Percentiles rank a stretch among this genome's conserved stretches.
Conservation (phyloP, 129 eudicot genomes). For the Centrapalus pauciflorus region DNA sequence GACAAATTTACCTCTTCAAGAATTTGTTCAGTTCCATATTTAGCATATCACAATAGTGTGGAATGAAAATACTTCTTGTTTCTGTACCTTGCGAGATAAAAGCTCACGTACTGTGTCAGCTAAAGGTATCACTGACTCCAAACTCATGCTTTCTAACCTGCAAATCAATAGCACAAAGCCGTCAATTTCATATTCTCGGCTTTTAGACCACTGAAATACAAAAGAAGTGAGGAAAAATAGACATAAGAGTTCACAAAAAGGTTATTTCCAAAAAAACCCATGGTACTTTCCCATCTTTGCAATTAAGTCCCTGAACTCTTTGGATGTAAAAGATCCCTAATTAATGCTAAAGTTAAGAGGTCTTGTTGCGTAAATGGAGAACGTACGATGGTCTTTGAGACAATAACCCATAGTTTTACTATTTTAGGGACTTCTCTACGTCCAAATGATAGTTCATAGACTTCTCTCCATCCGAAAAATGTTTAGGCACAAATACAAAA, state of each 20-base stretch:
- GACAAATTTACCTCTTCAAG: background rate
- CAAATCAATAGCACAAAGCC: constrained; percentile 2
- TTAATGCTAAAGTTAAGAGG: too few species aligned
- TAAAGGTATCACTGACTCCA: constrained; percentile 63
- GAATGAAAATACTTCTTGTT: background rate
- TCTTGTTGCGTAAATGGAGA: too few species aligned
- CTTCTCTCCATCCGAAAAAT: too few species aligned
- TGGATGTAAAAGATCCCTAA: too few species aligned
- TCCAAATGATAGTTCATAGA: too few species aligned
- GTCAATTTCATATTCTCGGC: background rate
- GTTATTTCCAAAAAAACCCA: too few species aligned
- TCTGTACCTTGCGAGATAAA: constrained; percentile 63
- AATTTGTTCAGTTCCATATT: background rate
- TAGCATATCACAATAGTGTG: background rate
- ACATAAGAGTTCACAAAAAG: background rate
- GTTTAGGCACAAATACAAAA: too few species aligned
- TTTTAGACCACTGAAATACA: background rate
- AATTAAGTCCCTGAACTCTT: too few species aligned
- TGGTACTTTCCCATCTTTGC: too few species aligned
- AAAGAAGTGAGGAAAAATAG: background rate
- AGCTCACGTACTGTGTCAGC: constrained; percentile 61
- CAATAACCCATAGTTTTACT: too few species aligned
- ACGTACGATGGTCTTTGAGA: too few species aligned
- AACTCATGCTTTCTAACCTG: constrained; percentile 53
- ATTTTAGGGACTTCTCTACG: too few species aligned